Conservation (phyloP, 345 rosid genomes). For the Bruguiera sexangula region DNA sequence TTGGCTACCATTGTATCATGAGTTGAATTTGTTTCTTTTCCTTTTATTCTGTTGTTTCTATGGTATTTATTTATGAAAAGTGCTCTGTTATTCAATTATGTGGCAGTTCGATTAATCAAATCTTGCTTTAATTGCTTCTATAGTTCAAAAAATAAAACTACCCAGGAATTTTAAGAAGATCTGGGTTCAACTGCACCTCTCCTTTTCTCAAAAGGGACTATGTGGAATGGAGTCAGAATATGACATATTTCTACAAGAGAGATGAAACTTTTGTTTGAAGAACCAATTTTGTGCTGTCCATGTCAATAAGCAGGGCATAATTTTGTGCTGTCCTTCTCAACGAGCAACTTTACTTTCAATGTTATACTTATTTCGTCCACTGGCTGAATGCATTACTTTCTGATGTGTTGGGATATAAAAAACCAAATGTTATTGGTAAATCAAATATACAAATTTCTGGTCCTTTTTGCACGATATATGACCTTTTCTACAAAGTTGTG, state of each 20-base stretch:
- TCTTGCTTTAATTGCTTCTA: not conserved
- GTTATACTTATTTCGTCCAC: too few relatives aligned
- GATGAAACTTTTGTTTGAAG: not conserved
- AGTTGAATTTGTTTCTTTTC: not conserved
- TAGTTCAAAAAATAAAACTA: not conserved
- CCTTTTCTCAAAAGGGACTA: not conserved
- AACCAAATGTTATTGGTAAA: too few relatives aligned
- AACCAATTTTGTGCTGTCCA: not conserved
- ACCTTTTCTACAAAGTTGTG: not conserved
- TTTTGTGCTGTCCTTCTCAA: too few relatives aligned
- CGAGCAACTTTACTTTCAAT: too few relatives aligned
- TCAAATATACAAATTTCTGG: not conserved
- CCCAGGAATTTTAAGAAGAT: not conserved
- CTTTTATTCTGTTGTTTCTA: not conserved
- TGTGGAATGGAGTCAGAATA: not conserved
- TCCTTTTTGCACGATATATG: not conserved
- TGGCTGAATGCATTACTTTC: conserved; percentile 1
- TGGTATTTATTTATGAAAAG: not conserved
- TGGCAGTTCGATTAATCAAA: not conserved
- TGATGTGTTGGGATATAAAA: too few relatives aligned
- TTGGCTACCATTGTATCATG: conserved; percentile 1
- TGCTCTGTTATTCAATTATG: not conserved
- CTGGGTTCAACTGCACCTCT: not conserved
- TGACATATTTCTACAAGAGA: not conserved
- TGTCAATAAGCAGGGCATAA: not conserved